Evolutionary conservation across 768 basidiomycete species (phyloP), one percentile per base, ranked within the genome.

Genomic region (Termitomyces sp.): DNA sequence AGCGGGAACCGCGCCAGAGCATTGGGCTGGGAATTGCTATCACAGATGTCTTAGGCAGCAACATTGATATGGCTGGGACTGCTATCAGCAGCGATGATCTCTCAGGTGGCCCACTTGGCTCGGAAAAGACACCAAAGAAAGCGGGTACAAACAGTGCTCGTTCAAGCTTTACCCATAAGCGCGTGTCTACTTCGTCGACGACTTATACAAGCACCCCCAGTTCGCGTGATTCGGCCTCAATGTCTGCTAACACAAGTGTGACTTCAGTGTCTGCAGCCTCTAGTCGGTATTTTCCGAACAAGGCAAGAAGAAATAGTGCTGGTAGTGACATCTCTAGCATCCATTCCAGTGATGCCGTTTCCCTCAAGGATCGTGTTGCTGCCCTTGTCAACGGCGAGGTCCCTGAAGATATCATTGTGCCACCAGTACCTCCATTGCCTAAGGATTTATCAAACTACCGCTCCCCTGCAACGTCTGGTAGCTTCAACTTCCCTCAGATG

Each of bases 391-490:
- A 78, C 60, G 80, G 76, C 47, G 89, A 93, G 58, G 70, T 71
- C 42, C 68, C 72, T 42, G 88, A 90, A 55, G 83, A 82, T 61
- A 72, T 74, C 56, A 64, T 73, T 54, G 94, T 97, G n/a, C 94
- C 94, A 17, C 93, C 93, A 26, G 93, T 96, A 3, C 94, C 93
- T 35, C 94, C 93, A 37, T 74, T 97, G 26, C 93, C 93, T 42
- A 95, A 97, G 73, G 91, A 93, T 64, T 70, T 93, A 53, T 84
- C 87, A n/a, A 82, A 71, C 21, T 90, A 84, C 71, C 84, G 83
- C 51, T 85, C 87, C 1, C 87, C 87, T 17, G 71, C 79, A 21
- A 79, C 84, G 17, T 78, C 87, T 17, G 72, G 84, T 24, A 74
- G 76, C 43, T 70, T 82, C 49, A 64, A 73, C 19, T 81, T 84